These are phyloP conservation scores for Fusarium irregulare DNA, from an alignment of 2,329 filamentous ascomycete genomes.

Conservation along the genomic window DNA sequence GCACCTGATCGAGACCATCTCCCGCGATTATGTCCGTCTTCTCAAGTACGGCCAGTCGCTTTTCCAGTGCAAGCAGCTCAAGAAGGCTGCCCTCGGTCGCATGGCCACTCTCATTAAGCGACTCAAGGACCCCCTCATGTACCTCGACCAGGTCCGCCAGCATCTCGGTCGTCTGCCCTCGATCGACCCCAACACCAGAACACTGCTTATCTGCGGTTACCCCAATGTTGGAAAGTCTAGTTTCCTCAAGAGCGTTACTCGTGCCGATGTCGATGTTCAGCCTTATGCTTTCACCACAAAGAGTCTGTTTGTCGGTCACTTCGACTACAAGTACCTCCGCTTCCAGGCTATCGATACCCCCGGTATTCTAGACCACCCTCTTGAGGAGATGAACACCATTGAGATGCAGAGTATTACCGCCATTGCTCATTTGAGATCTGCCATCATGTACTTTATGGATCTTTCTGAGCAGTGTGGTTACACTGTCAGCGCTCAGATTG, in stretches of 20 bases:
- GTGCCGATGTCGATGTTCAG: conserved; percentile 96
- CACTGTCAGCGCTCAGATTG: conserved; percentile 90
- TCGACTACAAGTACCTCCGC: conserved; percentile 82
- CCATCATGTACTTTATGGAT: conserved; percentile 98
- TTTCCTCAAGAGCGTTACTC: conserved; percentile 90
- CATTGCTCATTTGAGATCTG: conserved; percentile 94
- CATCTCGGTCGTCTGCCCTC: conserved; percentile 96
- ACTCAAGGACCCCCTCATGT: conserved; percentile 92
- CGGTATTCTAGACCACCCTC: conserved; percentile 96
- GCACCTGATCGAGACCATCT: conserved; percentile 95
- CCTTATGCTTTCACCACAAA: conserved; percentile 99
- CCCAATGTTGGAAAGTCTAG: conserved; percentile 98
- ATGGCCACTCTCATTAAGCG: conserved; percentile 98
- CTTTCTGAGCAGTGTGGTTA: conserved; percentile 97
- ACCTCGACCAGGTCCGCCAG: conserved; percentile 91
- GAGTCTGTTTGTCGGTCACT: conserved; percentile 95
- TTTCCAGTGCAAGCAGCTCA: conserved; percentile 99
- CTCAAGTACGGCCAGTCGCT: conserved; percentile 93
- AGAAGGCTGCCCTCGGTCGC: conserved; percentile 92
- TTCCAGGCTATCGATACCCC: conserved; percentile 92
- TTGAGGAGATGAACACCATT: conserved; percentile 99
- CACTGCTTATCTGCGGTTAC: conserved; percentile 95
- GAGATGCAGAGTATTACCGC: conserved; percentile 99
- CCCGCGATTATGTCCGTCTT: conserved; percentile 94
- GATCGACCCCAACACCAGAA: conserved; percentile 98